A percentile compares a stretch with the other conserved stretches of the same genome.
Conservation (phyloP, 208 protist species). For the Acanthamoeba healyi region DNA sequence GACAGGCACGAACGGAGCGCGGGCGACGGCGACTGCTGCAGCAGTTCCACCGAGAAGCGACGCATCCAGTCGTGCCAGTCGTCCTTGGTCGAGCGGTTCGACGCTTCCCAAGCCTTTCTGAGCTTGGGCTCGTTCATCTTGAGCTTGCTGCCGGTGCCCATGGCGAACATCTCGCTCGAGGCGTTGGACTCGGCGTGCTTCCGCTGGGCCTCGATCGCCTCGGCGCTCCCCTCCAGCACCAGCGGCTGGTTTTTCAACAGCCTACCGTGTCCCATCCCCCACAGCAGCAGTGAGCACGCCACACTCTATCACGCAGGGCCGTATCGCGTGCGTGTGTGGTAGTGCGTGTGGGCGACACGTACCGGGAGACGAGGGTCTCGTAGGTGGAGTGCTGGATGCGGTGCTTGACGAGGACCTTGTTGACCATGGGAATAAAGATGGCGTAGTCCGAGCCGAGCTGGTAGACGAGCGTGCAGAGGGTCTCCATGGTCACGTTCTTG, state of each 20-base stretch:
- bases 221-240: background rate
- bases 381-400: conserved; percentile 84
- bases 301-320: no score
- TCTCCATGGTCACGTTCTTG: conserved; percentile 76
- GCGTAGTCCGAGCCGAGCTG: conserved; percentile 91
- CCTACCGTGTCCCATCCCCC: background rate
- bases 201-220: background rate
- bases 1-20: conserved; percentile 92
- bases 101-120: conserved; percentile 89
- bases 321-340: no score
- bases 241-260: conserved; percentile 86
- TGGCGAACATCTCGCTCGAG: conserved; percentile 7
- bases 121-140: conserved; percentile 88
- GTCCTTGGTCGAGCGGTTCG: conserved; percentile 19
- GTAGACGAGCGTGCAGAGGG: conserved; percentile 89
- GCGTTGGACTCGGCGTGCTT: conserved; percentile 26
- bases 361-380: conserved; percentile 80
- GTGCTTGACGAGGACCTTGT: conserved; percentile 82
- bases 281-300: background rate
- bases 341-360: background rate
- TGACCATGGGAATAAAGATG: conserved; percentile 93
- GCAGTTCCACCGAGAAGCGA: conserved; percentile 92
- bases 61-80: conserved; percentile 92
- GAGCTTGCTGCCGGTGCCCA: conserved; percentile 48
- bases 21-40: conserved; percentile 94